Evolutionary conservation across 768 basidiomycete genomes (phyloP), one percentile per base, ranked within the genome.

Genomic region (Leccinum disarticulatum): DNA sequence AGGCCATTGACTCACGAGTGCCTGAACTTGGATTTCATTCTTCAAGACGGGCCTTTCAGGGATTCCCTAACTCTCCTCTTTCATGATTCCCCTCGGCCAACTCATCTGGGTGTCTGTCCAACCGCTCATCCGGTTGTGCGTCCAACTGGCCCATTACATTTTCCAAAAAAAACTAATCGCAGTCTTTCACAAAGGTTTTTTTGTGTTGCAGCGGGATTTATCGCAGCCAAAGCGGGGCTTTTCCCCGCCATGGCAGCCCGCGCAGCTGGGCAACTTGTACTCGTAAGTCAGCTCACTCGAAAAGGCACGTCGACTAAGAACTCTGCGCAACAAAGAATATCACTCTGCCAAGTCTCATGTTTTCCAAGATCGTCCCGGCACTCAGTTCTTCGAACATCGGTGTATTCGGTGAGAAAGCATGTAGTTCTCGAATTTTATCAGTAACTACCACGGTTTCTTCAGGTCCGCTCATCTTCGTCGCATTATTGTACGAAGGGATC

Each of bases 331-430:
- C 19, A 43, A 52, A 77, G 76, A 88, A 87, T 62, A 78, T 90
- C 56, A 77, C 83, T 2, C 65, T 86, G 9, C 88, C 88, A 10
- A 81, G 80, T 63, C 78, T 90, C 14, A 72, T 90, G 77, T 89
- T 91, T 70, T 87, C 87, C 7, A 87, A 83, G 61, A 88, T 91
- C 52, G 79, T 91, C 0, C 85, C 87, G 0, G 81, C 86, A 2
- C 87, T 90, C 61, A 80, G 77, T 9, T 63, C 81, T 1, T 78
- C 85, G 36, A 88, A 88, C 64, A 73, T 88, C 15, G 56, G 71
- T 31, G 79, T 80, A 4, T 68, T 89, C 31, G 86, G 87, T 84
- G 62, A 59, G 74, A 17, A 7, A 33, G 2, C 7, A 56, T n/a
- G 56, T 48, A 15, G n/a, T 57, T 54, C n/a, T 22, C 3, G 22